Evolutionary conservation across 352 stramenopile species (phyloP), one percentile per base, ranked within the genome.

Genomic region (Phytophthora agathidicida): DNA sequence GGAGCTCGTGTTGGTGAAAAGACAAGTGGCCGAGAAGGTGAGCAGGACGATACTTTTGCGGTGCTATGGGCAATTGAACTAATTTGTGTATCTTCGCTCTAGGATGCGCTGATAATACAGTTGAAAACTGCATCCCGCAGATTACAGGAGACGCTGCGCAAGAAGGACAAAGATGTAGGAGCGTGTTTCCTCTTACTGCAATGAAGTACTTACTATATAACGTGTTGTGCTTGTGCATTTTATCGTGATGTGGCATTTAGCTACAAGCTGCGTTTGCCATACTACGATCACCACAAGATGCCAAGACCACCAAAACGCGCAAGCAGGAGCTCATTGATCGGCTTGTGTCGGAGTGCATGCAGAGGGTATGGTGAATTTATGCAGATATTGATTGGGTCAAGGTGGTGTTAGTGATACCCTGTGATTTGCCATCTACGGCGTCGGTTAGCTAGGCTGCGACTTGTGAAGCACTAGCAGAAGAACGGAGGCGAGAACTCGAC

Each of bases 111-210:
- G 22, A 65, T 89, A 9, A 14, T 91, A 27, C 81, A 88, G 59
- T 63, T 89, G 46, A 89, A 85, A 47, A 85, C 78, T 27, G 47
- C 68, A 7, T 44, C 68, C 17, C 78, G 77, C 22, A 85, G 85
- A 41, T 73, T 88, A 27, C 59, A 88, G 39, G 76, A 88, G 36
- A 70, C 54, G 4, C 54, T 91, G 24, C 76, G 73, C 22, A 88
- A 86, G 50, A 91, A 85, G 43, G 78, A 89, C 41, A 83, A 82
- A 64, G 78, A 88, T 32, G 81, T 84, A 63, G 11, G 73, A 26
- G n/a, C 22, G 9, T 13, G 14, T 47, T 36, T 9, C 19, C 33
- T 11, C 16, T 3, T 14, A 2, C 26, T 49, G 23, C 20, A 19
- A 7, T 41, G 5, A 32, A 39, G 7, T 23, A 17, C 32, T 3